These are phyloP conservation scores for Hyparrhenia diplandra DNA, from an alignment of 176 grass and related monocot genomes.

Conservation along the genomic window DNA sequence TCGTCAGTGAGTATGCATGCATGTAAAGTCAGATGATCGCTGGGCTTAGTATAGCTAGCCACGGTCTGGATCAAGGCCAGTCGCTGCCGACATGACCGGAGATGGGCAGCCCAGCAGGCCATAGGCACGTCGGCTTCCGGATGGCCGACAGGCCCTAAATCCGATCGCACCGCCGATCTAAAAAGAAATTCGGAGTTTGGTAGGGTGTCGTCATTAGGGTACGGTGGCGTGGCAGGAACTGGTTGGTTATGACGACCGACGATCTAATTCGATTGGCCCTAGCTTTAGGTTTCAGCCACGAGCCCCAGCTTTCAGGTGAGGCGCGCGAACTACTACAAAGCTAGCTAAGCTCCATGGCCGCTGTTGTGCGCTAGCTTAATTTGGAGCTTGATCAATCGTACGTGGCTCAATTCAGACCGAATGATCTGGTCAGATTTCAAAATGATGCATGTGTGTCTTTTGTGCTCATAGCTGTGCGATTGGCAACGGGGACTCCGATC, in stretches of 20 bases:
- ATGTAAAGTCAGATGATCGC: no score
- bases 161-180: no score
- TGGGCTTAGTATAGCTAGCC: no score
- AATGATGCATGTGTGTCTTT: neutral
- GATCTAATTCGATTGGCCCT: neutral
- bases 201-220: neutral
- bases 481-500: no score
- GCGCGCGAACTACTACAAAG: neutral
- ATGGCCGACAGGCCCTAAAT: no score
- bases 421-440: neutral
- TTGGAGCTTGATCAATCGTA: neutral
- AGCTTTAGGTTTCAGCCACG: neutral
- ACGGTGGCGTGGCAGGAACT: slow-evolving; percentile 18
- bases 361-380: neutral
- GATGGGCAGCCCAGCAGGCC: no score
- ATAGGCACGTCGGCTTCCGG: no score
- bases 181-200: no score
- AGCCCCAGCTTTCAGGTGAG: slow-evolving; percentile 5
- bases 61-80: no score
- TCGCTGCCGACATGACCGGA: no score
- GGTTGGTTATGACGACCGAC: neutral
- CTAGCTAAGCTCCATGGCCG: neutral
- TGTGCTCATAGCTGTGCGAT: no score
- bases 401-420: neutral
- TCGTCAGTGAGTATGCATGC: no score